A percentile compares a stretch with the other conserved stretches of the same genome.
Conservation (phyloP, 345 rosid genomes). For the Carallia brachiata region DNA sequence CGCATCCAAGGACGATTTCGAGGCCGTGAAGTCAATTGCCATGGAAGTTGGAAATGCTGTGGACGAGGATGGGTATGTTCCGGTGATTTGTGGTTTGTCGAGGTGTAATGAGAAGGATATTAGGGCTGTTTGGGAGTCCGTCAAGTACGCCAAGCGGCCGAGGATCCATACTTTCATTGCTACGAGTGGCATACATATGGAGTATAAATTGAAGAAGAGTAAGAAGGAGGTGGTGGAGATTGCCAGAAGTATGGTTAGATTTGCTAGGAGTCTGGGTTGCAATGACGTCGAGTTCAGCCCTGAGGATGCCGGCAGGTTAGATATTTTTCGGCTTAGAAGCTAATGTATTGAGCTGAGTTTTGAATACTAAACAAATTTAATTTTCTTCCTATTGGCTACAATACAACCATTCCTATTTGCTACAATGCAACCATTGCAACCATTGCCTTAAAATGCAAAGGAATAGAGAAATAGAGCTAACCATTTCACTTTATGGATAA, state of each 20-base stretch:
- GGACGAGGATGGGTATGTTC: constrained; percentile 63
- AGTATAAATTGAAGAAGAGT: constrained; percentile 73
- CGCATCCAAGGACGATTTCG: constrained; percentile 89
- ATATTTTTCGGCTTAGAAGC: not conserved
- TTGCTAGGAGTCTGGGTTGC: constrained; percentile 84
- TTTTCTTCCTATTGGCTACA: too few relatives aligned
- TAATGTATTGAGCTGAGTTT: not conserved
- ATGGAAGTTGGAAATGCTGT: constrained; percentile 67
- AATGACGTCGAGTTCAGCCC: constrained; percentile 93
- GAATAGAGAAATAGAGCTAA: too few relatives aligned
- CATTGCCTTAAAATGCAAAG: too few relatives aligned
- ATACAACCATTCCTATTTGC: too few relatives aligned
- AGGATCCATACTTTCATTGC: constrained; percentile 90
- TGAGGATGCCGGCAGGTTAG: constrained; percentile 88
- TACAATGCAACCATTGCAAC: too few relatives aligned
- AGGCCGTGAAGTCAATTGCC: constrained; percentile 74
- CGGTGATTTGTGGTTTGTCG: constrained; percentile 89
- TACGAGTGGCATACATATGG: constrained; percentile 79
- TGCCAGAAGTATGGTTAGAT: constrained; percentile 69
- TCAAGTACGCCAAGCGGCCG: constrained; percentile 72
- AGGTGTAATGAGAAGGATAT: constrained; percentile 85
- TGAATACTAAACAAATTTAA: too few relatives aligned
- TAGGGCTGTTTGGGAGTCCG: constrained; percentile 82
- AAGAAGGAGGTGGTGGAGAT: constrained; percentile 68
- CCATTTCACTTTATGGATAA: too few relatives aligned